Evolutionary conservation across 2,329 filamentous ascomycete genomes (phyloP).

Genomic region (Alternaria viburni): DNA sequence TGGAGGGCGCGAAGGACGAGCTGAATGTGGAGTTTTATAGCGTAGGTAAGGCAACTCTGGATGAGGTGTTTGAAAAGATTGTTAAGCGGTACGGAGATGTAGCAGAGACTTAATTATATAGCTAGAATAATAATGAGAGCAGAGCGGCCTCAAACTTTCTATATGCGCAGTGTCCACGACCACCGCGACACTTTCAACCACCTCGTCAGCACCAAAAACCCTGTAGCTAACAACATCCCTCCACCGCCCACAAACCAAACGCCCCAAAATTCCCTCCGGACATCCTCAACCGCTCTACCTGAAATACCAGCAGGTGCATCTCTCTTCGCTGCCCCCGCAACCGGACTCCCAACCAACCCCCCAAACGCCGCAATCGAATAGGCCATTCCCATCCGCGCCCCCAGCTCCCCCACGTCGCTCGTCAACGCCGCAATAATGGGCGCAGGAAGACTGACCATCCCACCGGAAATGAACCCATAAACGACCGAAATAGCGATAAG

Average conservation of each 20-base stretch:
- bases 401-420: conserved; percentile 48
- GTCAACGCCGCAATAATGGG: conserved; percentile 49
- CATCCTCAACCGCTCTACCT: not conserved
- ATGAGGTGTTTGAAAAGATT: not conserved
- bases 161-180: not conserved
- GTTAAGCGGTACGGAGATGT: not conserved
- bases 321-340: conserved; percentile 50
- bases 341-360: conserved; percentile 59
- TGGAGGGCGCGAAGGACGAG: not conserved
- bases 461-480: conserved; percentile 50
- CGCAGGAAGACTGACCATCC: conserved; percentile 49
- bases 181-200: not conserved
- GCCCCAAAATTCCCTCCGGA: not conserved
- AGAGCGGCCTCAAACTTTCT: not conserved
- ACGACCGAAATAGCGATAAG: not conserved
- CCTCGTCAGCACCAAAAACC: not conserved
- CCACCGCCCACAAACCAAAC: not conserved
- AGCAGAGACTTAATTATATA: not conserved
- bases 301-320: not conserved
- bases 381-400: conserved; percentile 58
- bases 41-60: not conserved
- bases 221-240: not conserved
- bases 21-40: not conserved
- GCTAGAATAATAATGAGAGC: not conserved
- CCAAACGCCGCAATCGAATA: conserved; percentile 58